Conservation (phyloP, 2,329 filamentous ascomycete species). For the Phialophora chinensis region DNA sequence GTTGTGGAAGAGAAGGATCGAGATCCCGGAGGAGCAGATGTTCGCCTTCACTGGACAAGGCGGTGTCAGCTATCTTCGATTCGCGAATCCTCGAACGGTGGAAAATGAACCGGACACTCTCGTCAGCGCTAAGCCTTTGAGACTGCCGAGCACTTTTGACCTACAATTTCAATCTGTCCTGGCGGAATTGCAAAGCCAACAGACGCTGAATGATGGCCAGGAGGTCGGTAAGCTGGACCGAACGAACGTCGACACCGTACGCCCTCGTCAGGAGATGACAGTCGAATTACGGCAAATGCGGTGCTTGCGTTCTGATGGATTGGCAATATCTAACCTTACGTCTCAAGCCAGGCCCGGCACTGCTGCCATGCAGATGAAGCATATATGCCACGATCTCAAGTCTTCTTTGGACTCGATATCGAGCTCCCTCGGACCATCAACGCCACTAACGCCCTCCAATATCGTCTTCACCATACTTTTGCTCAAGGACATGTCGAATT, state of each 20-base stretch:
- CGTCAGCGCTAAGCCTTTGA: neutral
- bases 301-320: constrained; percentile 21
- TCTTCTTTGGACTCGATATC: constrained; percentile 15
- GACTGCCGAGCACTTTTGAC: constrained; percentile 58
- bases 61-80: constrained; percentile 74
- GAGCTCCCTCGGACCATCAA: neutral
- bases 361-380: constrained; percentile 30
- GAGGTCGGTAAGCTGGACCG: neutral
- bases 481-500: constrained; percentile 80
- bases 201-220: neutral
- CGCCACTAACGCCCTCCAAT: constrained; percentile 36
- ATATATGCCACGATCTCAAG: constrained; percentile 23
- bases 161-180: constrained; percentile 59
- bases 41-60: constrained; percentile 70
- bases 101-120: constrained; percentile 45
- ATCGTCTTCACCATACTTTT: constrained; percentile 65
- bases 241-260: neutral
- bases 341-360: neutral
- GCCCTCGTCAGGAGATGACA: neutral
- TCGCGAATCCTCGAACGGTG: constrained; percentile 64
- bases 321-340: constrained; percentile 29
- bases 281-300: neutral
- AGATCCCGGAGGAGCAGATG: constrained; percentile 61
- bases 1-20: constrained; percentile 75
- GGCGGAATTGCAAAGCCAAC: constrained; percentile 26